Percentiles rank a stretch among this genome's conserved stretches.
These are phyloP conservation scores for Alternaria ethzedia DNA, from an alignment of 2,329 filamentous ascomycete genomes.

Conservation along the genomic window DNA sequence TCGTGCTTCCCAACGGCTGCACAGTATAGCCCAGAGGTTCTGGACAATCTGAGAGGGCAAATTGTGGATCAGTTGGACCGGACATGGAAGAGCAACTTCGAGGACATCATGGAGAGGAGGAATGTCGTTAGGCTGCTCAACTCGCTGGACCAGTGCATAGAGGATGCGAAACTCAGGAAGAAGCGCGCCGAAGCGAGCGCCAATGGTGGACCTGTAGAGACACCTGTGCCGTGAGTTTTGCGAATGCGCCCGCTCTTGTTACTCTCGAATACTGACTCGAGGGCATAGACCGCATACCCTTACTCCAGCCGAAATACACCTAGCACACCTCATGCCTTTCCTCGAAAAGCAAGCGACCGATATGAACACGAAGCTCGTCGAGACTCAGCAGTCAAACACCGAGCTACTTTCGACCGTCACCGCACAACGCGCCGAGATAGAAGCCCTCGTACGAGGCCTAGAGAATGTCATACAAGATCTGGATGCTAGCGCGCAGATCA, in stretches of 20 bases:
- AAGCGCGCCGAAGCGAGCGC: slow-evolving; percentile 50
- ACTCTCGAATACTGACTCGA: background rate
- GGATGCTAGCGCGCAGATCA: slow-evolving; percentile 55
- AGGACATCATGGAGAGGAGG: slow-evolving; percentile 63
- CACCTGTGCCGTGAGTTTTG: slow-evolving; percentile 56
- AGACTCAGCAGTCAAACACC: slow-evolving; percentile 60
- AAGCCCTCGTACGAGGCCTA: slow-evolving; percentile 60
- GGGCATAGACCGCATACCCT: slow-evolving; percentile 62
- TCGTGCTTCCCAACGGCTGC: slow-evolving; percentile 69
- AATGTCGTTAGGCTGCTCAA: slow-evolving; percentile 65
- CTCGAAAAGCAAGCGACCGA: slow-evolving; percentile 58
- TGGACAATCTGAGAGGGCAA: slow-evolving; percentile 65
- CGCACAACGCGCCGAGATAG: slow-evolving; percentile 64
- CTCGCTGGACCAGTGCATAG: slow-evolving; percentile 65
- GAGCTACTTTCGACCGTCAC: slow-evolving; percentile 59
- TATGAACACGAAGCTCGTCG: slow-evolving; percentile 58
- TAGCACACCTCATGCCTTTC: slow-evolving; percentile 65
- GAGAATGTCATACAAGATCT: slow-evolving; percentile 65
- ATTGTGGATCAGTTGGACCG: slow-evolving; percentile 65
- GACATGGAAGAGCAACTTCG: slow-evolving; percentile 64
- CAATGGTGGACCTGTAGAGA: slow-evolving; percentile 42
- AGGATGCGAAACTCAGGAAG: slow-evolving; percentile 63
- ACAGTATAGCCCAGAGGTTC: slow-evolving; percentile 60
- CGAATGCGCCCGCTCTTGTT: background rate
- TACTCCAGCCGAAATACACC: slow-evolving; percentile 62